A percentile compares a stretch with the other conserved stretches of the same genome.
Conservation (phyloP, 257 asterid genomes). For the Ilex aquifolium region DNA sequence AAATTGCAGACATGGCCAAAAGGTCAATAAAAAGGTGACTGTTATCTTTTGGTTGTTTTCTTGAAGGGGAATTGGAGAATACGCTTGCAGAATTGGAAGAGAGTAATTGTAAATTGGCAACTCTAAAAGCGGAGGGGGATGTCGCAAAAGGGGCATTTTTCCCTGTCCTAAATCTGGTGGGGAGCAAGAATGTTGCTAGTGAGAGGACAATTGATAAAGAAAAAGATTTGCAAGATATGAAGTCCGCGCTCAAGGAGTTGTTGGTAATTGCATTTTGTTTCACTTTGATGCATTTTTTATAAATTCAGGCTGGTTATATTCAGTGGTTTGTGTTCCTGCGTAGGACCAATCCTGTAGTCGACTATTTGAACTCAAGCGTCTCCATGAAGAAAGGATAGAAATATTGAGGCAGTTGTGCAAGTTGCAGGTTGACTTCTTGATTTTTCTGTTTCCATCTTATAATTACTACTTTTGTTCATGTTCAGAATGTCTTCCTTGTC, state of each 20-base stretch:
- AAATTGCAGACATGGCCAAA: too few relatives aligned
- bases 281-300: neutral
- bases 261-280: slow-evolving; percentile 42
- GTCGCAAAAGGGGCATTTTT: slow-evolving; percentile 46
- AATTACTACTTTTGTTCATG: neutral
- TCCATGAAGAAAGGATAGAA: slow-evolving; percentile 77
- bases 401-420: slow-evolving; percentile 58
- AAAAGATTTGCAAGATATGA: slow-evolving; percentile 77
- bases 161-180: slow-evolving; percentile 40
- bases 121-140: slow-evolving; percentile 67
- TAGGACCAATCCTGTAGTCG: slow-evolving; percentile 71
- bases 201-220: slow-evolving; percentile 65
- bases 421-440: slow-evolving; percentile 60
- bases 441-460: slow-evolving; percentile 2
- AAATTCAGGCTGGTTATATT: neutral
- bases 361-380: slow-evolving; percentile 60
- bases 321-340: slow-evolving; percentile 7
- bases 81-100: slow-evolving; percentile 69
- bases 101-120: slow-evolving; percentile 59
- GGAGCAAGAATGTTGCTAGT: slow-evolving; percentile 41
- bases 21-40: neutral
- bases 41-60: slow-evolving; percentile 13
- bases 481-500: slow-evolving; percentile 4
- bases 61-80: slow-evolving; percentile 74
- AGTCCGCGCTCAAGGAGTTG: slow-evolving; percentile 64